These are phyloP conservation scores for Tylopilus plumbeoviolaceoides DNA, from an alignment of 768 basidiomycete genomes.

Conservation along the genomic window DNA sequence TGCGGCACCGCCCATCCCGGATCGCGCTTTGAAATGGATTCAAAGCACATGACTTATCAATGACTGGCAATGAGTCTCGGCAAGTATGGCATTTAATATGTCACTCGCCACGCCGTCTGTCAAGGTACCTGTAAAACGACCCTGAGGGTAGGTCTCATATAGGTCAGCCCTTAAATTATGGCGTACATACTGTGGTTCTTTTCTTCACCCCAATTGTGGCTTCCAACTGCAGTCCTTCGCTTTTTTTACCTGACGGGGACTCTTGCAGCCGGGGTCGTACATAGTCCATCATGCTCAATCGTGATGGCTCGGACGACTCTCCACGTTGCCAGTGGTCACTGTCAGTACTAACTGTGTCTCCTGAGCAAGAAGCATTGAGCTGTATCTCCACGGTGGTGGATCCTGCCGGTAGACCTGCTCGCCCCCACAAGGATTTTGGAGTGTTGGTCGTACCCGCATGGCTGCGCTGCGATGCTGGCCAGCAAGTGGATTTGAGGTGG, in stretches of 20 bases:
- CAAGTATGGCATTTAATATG: background rate
- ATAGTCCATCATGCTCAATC: conserved; percentile 5
- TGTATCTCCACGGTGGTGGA: background rate
- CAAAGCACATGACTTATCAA: background rate
- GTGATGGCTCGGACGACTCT: conserved; percentile 6
- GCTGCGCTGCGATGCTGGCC: conserved; percentile 38
- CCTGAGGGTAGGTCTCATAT: conserved; percentile 11
- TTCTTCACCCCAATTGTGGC: conserved; percentile 1
- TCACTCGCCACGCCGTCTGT: background rate
- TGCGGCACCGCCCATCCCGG: too few relatives aligned
- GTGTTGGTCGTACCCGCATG: conserved; percentile 44
- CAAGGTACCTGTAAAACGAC: conserved; percentile 11
- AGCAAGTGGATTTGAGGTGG: conserved; percentile 35
- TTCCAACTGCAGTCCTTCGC: conserved; percentile 16
- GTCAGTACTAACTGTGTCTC: conserved; percentile 12
- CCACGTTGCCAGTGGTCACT: conserved; percentile 14
- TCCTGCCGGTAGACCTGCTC: background rate
- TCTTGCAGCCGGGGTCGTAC: background rate
- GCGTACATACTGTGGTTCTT: background rate
- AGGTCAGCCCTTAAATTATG: background rate
- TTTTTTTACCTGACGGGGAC: conserved; percentile 2
- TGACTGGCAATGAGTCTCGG: too few relatives aligned
- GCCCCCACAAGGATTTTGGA: conserved; percentile 33
- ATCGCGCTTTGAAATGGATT: too few relatives aligned
- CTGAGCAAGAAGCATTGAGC: background rate